Conservation (phyloP, 2,329 filamentous ascomycete species). For the Fusarium goolgardi region DNA sequence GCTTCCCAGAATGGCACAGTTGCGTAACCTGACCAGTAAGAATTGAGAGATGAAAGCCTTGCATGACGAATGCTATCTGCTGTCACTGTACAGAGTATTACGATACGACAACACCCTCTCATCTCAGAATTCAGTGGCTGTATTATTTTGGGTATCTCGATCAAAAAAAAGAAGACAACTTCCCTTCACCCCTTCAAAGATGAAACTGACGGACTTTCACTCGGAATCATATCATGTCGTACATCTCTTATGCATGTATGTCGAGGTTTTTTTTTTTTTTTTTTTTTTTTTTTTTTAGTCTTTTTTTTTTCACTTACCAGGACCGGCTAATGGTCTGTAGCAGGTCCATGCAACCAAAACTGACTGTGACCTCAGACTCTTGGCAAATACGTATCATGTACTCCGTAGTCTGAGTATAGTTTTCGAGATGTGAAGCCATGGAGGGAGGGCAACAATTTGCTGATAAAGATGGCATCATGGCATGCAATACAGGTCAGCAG, state of each 20-base stretch:
- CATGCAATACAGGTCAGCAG: slow-evolving; percentile 3
- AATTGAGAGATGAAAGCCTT: slow-evolving; percentile 33
- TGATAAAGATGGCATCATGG: slow-evolving; percentile 28
- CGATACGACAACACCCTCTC: slow-evolving; percentile 24
- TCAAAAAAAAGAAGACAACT: neutral
- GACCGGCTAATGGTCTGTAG: neutral
- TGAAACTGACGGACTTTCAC: neutral
- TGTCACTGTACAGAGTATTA: neutral
- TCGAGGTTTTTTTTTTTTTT: neutral
- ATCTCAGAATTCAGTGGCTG: neutral
- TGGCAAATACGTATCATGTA: neutral
- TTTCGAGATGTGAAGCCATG: neutral
- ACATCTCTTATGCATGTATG: neutral
- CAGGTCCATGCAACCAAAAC: neutral
- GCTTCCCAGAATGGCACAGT: slow-evolving; percentile 35
- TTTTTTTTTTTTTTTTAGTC: neutral
- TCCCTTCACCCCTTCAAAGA: slow-evolving; percentile 11
- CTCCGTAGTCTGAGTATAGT: neutral
- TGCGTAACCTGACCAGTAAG: slow-evolving; percentile 5
- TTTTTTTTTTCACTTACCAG: neutral
- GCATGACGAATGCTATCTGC: slow-evolving; percentile 25
- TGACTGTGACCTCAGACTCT: neutral
- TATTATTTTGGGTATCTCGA: slow-evolving; percentile 19
- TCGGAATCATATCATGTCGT: slow-evolving; percentile 16
- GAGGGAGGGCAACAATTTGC: neutral